Conservation (phyloP, 139 green algal species). For the Tetradesmus lagerheimii region DNA sequence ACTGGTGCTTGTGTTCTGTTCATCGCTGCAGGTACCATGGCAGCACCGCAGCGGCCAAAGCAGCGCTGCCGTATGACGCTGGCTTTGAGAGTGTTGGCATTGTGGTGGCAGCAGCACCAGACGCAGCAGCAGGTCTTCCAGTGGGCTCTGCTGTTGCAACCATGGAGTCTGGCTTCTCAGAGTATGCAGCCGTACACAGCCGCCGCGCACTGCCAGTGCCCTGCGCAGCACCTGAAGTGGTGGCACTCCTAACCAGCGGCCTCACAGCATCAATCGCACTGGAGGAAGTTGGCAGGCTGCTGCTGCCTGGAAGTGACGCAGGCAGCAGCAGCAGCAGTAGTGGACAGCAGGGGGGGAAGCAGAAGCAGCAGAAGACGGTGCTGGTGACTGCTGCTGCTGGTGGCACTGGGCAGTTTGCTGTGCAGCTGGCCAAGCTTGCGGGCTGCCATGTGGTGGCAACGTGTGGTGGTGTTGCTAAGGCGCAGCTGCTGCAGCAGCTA, state of each 20-base stretch:
- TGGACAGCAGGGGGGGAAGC: conserved; percentile 59
- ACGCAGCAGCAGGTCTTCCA: conserved; percentile 53
- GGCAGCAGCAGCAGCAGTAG: conserved; percentile 44
- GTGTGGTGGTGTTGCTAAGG: conserved; percentile 85
- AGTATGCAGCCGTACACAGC: conserved; percentile 60
- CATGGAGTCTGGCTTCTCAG: conserved; percentile 77
- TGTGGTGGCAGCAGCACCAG: conserved; percentile 66
- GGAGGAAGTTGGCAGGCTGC: conserved; percentile 41
- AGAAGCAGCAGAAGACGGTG: conserved; percentile 79
- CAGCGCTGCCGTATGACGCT: conserved; percentile 78
- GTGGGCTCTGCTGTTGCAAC: conserved; percentile 74
- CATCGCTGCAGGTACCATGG: conserved; percentile 70
- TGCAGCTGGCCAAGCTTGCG: conserved; percentile 91
- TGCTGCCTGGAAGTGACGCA: background rate
- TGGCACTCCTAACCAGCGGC: conserved; percentile 83
- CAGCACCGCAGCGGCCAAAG: conserved; percentile 57
- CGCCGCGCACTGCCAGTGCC: conserved; percentile 65
- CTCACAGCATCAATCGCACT: conserved; percentile 89
- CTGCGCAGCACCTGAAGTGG: conserved; percentile 66
- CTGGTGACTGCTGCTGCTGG: conserved; percentile 95
- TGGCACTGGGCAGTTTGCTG: conserved; percentile 95
- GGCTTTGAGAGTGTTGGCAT: conserved; percentile 87
- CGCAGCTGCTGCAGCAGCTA: conserved; percentile 76
- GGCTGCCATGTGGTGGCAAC: conserved; percentile 92
- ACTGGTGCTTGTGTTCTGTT: no score